Evolutionary conservation across 2,329 filamentous ascomycete species (phyloP).

Genomic region (Penicillium janthinellum): DNA sequence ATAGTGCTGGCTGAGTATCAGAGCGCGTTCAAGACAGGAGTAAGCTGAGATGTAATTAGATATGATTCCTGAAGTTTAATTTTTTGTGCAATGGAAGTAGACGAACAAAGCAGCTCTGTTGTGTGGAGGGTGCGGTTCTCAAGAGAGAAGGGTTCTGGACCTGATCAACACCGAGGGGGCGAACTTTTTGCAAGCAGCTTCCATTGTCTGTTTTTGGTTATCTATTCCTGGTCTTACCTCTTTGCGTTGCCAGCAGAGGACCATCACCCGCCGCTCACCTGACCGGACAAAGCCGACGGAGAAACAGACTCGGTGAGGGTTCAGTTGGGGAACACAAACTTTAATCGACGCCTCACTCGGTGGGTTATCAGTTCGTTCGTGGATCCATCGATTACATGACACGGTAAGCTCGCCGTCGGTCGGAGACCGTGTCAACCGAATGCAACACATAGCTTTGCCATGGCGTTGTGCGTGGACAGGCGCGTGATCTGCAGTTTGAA

Average conservation of each 20-base stretch:
- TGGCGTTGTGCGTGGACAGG: not conserved
- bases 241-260: not conserved
- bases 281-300: not conserved
- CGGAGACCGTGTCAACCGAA: not conserved
- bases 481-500: conserved; percentile 9
- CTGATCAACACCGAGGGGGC: too few relatives aligned
- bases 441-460: not conserved
- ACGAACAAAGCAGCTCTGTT: too few relatives aligned
- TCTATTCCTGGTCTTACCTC: too few relatives aligned
- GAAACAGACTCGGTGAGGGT: not conserved
- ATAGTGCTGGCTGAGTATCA: not conserved
- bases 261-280: not conserved
- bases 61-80: not conserved
- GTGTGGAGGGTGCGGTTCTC: too few relatives aligned
- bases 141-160: too few relatives aligned
- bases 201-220: too few relatives aligned
- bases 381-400: not conserved
- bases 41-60: not conserved
- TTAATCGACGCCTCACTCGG: not conserved
- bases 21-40: not conserved
- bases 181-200: too few relatives aligned
- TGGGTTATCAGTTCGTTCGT: not conserved
- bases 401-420: conserved; percentile 10
- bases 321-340: not conserved
- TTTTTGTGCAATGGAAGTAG: too few relatives aligned